Percentiles rank a stretch among this genome's conserved stretches.
Evolutionary conservation across 352 stramenopile species (phyloP).

Genomic region (Globisporangium spiculum): DNA sequence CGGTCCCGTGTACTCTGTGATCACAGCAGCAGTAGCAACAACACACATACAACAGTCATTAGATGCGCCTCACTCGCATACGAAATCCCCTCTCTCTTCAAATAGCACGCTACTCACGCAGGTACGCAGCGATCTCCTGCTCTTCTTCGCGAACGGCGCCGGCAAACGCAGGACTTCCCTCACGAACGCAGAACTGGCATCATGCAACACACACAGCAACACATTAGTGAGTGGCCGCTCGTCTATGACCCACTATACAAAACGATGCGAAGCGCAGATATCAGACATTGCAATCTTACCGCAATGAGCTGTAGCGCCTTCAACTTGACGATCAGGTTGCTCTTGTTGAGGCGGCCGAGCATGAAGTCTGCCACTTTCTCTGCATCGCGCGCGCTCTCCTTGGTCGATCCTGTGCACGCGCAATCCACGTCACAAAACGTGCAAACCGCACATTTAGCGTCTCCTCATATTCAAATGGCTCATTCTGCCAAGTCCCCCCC

Average conservation of each 20-base stretch:
- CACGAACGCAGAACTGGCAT: slow-evolving; percentile 74
- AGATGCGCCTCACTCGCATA: not conserved
- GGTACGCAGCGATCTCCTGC: slow-evolving; percentile 59
- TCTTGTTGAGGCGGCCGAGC: slow-evolving; percentile 70
- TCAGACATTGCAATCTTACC: slow-evolving; percentile 29
- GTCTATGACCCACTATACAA: not conserved
- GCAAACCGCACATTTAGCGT: not conserved
- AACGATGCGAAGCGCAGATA: not conserved
- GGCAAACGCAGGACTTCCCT: slow-evolving; percentile 59
- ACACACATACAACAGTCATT: not conserved
- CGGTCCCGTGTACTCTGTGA: slow-evolving; percentile 69
- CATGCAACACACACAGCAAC: not conserved
- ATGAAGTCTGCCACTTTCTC: slow-evolving; percentile 83
- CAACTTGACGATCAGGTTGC: slow-evolving; percentile 82
- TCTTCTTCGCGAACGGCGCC: slow-evolving; percentile 67
- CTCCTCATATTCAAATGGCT: not conserved
- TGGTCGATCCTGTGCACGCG: slow-evolving; percentile 44
- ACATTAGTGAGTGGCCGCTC: not conserved
- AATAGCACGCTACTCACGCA: slow-evolving; percentile 46
- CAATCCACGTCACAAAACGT: not conserved
- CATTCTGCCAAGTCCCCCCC: not conserved
- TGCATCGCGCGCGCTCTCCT: slow-evolving; percentile 55
- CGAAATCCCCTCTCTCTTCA: not conserved
- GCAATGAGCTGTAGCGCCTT: slow-evolving; percentile 86
- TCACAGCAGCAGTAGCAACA: slow-evolving; percentile 2